A percentile compares a stretch with the other conserved stretches of the same genome.
These are phyloP conservation scores for Lactarius hengduanensis DNA, from an alignment of 768 basidiomycete genomes.

Conservation along the genomic window DNA sequence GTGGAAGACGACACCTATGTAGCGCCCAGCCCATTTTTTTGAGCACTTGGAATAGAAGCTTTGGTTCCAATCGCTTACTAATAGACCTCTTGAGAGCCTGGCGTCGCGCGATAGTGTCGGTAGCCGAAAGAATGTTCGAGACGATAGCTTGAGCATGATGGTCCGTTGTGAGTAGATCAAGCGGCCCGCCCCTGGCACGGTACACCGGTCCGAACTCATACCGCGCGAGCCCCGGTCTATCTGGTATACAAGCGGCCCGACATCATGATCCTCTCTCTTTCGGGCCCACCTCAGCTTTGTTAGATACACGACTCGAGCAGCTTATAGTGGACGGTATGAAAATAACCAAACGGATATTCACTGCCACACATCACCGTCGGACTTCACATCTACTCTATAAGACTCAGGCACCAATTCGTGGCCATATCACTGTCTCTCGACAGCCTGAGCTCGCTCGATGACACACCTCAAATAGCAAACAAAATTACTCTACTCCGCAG, in stretches of 20 bases:
- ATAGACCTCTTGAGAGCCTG: not conserved
- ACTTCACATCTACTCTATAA: not conserved
- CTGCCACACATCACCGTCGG: not conserved
- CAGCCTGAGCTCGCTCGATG: not conserved
- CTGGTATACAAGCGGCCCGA: too few relatives aligned
- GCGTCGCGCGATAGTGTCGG: not conserved
- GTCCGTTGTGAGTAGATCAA: not conserved
- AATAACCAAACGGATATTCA: not conserved
- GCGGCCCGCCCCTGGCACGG: not conserved
- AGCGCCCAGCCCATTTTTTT: not conserved
- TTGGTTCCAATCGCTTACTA: slow-evolving; percentile 2
- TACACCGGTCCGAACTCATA: not conserved
- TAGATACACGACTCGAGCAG: not conserved
- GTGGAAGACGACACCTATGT: not conserved
- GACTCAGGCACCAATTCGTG: not conserved
- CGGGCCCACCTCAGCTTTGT: too few relatives aligned
- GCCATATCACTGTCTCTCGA: not conserved
- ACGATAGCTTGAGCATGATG: not conserved
- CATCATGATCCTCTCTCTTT: too few relatives aligned
- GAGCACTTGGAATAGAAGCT: not conserved
- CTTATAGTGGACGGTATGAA: not conserved
- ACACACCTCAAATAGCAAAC: not conserved
- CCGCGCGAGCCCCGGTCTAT: too few relatives aligned
- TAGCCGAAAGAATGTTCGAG: not conserved
- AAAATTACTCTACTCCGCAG: not conserved